These are phyloP conservation scores for Phlebopus sp. DNA, from an alignment of 1,284 basidiomycete species.

Conservation along the genomic window DNA sequence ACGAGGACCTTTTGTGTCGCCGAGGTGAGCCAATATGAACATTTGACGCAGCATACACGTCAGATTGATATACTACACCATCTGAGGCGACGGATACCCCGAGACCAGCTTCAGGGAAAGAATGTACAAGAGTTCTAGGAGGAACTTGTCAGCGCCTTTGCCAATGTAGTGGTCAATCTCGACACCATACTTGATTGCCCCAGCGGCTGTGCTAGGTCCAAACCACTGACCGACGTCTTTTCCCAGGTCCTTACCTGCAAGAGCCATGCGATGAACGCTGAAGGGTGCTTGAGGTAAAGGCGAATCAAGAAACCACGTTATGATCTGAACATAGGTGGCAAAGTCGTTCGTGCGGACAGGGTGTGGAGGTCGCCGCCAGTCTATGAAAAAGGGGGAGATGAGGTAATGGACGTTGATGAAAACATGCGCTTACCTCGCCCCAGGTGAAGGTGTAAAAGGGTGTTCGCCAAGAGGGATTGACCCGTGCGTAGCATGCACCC, in stretches of 20 bases:
- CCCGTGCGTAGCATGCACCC: conserved; percentile 97
- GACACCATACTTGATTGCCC: conserved; percentile 78
- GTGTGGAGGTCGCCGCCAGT: conserved; percentile 76
- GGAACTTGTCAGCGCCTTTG: conserved; percentile 9
- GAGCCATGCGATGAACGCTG: conserved; percentile 93
- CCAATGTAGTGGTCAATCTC: not conserved
- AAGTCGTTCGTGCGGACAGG: conserved; percentile 58
- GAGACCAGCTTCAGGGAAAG: conserved; percentile 79
- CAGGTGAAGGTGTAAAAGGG: conserved; percentile 79
- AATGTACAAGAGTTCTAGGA: conserved; percentile 69
- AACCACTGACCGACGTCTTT: conserved; percentile 98
- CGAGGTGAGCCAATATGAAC: conserved; percentile 37
- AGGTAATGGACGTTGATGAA: conserved; percentile 8
- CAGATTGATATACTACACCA: conserved; percentile 80
- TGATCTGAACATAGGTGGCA: conserved; percentile 81
- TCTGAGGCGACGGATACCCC: conserved; percentile 85
- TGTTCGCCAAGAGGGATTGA: conserved; percentile 89
- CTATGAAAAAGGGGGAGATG: conserved; percentile 38
- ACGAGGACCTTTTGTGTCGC: conserved; percentile 39
- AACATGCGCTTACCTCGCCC: conserved; percentile 68
- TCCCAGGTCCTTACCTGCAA: conserved; percentile 91
- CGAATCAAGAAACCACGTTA: conserved; percentile 95
- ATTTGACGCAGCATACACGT: conserved; percentile 81
- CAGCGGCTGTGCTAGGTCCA: conserved; percentile 94
- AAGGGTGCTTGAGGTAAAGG: conserved; percentile 89